phyloP scores from a whole-genome alignment of 2,329 filamentous ascomycete genomes.

The Coniochaeta hoffmannii region DNA sequence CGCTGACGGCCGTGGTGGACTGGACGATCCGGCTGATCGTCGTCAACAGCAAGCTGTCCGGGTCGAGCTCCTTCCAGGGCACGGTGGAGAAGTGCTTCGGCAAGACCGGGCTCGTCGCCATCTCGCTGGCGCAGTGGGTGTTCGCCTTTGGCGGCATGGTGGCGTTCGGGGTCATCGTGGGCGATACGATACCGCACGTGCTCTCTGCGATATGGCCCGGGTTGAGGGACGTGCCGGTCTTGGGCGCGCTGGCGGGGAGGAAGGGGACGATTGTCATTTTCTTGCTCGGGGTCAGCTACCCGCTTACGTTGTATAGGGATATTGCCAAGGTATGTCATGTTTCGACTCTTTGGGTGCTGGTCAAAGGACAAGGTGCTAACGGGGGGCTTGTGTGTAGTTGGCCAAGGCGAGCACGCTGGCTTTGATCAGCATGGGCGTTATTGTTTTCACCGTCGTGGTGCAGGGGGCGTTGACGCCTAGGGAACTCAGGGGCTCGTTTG shows the following conservation, averaged over 20 bases:
- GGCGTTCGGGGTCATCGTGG: slow-evolving; percentile 94
- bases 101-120: slow-evolving; percentile 77
- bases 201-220: slow-evolving; percentile 74
- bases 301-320: slow-evolving; percentile 87
- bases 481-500: slow-evolving; percentile 65
- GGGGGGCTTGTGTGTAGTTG: slow-evolving; percentile 44
- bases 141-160: slow-evolving; percentile 99
- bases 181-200: slow-evolving; percentile 92
- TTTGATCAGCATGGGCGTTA: slow-evolving; percentile 85
- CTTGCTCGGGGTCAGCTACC: slow-evolving; percentile 78
- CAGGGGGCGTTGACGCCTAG: slow-evolving; percentile 70
- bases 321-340: slow-evolving; percentile 73
- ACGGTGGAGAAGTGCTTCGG: slow-evolving; percentile 97
- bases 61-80: slow-evolving; percentile 87
- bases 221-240: slow-evolving; percentile 61
- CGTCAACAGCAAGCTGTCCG: slow-evolving; percentile 93
- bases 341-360: background rate
- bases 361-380: background rate
- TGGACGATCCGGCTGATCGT: slow-evolving; percentile 98
- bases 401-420: slow-evolving; percentile 94
- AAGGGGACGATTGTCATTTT: slow-evolving; percentile 83
- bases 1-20: slow-evolving; percentile 77
- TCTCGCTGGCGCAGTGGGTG: slow-evolving; percentile 86
- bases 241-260: slow-evolving; percentile 77
- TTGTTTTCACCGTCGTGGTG: slow-evolving; percentile 78